phyloP scores from a whole-genome alignment of 208 protist genomes.

The Trypanosoma lewisi region DNA sequence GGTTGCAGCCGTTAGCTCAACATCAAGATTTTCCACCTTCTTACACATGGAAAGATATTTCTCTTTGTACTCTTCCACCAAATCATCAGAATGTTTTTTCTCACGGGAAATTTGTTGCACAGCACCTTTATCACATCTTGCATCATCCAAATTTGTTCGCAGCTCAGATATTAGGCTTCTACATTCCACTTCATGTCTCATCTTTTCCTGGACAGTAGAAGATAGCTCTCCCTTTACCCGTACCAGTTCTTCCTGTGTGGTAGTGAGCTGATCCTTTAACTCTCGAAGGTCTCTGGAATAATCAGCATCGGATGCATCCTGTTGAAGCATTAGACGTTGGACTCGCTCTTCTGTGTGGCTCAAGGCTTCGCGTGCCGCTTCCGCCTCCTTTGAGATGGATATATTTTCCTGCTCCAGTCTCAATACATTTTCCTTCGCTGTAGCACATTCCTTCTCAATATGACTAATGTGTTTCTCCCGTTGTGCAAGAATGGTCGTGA shows the following conservation, averaged over 20 bases:
- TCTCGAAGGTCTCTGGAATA: conserved; percentile 55
- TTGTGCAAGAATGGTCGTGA: conserved; percentile 60
- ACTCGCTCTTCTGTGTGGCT: conserved; percentile 57
- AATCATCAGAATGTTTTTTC: conserved; percentile 36
- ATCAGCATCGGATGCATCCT: conserved; percentile 57
- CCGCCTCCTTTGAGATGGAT: conserved; percentile 44
- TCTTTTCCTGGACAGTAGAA: conserved; percentile 39
- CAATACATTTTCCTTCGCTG: conserved; percentile 23
- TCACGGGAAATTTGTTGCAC: conserved; percentile 31
- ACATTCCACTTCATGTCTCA: conserved; percentile 42
- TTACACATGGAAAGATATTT: conserved; percentile 48
- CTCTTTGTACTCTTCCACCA: conserved; percentile 39
- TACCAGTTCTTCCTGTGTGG: conserved; percentile 51
- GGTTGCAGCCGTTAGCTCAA: conserved; percentile 61
- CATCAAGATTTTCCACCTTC: conserved; percentile 43
- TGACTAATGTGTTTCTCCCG: conserved; percentile 56
- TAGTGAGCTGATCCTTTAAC: conserved; percentile 53
- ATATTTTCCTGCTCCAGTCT: conserved; percentile 61
- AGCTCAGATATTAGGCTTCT: conserved; percentile 39
- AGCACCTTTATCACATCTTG: conserved; percentile 39
- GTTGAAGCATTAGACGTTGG: conserved; percentile 48
- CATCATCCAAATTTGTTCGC: conserved; percentile 38
- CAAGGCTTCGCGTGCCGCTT: conserved; percentile 34
- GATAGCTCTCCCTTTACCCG: conserved; percentile 48
- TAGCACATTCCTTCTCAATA: conserved; percentile 37